phyloP scores from a whole-genome alignment of 2,329 filamentous ascomycete genomes.

The Pseudogymnoascus sp. region DNA sequence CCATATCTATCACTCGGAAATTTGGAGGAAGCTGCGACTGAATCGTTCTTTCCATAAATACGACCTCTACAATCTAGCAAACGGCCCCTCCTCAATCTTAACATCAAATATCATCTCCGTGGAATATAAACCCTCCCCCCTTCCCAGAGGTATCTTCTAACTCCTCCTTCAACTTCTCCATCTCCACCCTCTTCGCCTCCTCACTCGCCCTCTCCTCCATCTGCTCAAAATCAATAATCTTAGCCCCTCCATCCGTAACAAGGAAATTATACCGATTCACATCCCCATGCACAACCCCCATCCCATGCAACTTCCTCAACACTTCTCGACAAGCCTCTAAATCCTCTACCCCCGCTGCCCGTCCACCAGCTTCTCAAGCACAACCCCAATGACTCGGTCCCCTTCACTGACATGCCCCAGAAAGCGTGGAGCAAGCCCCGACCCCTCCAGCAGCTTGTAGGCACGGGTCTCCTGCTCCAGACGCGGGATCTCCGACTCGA shows the following conservation, averaged over 20 bases:
- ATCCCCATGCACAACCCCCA: conserved; percentile 32
- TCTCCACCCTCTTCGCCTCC: too few relatives aligned
- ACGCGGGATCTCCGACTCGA: conserved; percentile 20
- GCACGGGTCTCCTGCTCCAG: conserved; percentile 19
- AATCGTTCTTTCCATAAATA: too few relatives aligned
- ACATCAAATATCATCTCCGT: neutral
- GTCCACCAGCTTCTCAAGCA: conserved; percentile 30
- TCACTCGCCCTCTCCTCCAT: too few relatives aligned
- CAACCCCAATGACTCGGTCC: conserved; percentile 31
- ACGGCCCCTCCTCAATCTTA: neutral
- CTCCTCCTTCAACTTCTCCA: too few relatives aligned
- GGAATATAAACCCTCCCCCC: neutral
- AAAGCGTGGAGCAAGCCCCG: conserved; percentile 28
- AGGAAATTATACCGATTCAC: conserved; percentile 35
- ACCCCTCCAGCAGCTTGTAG: conserved; percentile 9
- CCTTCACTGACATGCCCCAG: conserved; percentile 31
- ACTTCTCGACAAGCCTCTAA: conserved; percentile 24
- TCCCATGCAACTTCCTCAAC: conserved; percentile 25
- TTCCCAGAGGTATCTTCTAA: too few relatives aligned
- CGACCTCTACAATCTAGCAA: neutral
- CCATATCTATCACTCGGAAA: too few relatives aligned
- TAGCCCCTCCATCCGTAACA: too few relatives aligned
- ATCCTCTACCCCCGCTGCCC: conserved; percentile 25
- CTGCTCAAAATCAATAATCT: conserved; percentile 32
- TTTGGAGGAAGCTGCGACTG: too few relatives aligned